Conservation (phyloP, 345 rosid species). For the Brassica rapa region DNA sequence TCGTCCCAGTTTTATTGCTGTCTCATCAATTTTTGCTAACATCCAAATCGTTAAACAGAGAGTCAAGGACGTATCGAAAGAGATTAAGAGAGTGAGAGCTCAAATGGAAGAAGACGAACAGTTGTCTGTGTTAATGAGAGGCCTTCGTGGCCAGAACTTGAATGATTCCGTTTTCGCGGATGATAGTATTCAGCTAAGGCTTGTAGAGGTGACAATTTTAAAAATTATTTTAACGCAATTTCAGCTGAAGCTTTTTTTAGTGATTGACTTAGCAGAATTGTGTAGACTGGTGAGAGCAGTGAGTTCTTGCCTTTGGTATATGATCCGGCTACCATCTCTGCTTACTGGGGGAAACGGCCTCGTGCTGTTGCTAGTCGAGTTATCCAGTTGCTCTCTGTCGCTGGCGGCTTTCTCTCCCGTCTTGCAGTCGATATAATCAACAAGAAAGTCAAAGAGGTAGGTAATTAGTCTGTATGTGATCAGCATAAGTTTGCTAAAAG, state of each 20-base stretch:
- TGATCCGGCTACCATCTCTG: slow-evolving; percentile 84
- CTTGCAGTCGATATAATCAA: slow-evolving; percentile 67
- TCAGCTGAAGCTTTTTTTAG: neutral
- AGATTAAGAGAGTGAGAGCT: slow-evolving; percentile 86
- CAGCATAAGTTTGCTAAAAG: too few relatives aligned
- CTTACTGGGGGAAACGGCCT: slow-evolving; percentile 93
- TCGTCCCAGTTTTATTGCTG: neutral
- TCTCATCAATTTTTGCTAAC: neutral
- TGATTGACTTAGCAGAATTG: slow-evolving; percentile 3
- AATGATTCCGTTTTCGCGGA: slow-evolving; percentile 83
- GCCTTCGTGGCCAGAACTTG: slow-evolving; percentile 89
- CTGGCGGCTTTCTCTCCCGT: slow-evolving; percentile 93
- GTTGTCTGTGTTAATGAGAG: slow-evolving; percentile 79
- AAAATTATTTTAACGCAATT: neutral
- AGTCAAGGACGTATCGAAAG: slow-evolving; percentile 79
- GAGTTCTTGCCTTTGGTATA: slow-evolving; percentile 89
- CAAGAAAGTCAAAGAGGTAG: slow-evolving; percentile 87
- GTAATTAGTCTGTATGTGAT: too few relatives aligned
- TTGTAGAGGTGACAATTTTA: slow-evolving; percentile 67
- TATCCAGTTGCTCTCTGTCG: slow-evolving; percentile 82
- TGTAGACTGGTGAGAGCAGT: slow-evolving; percentile 83
- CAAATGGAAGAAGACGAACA: slow-evolving; percentile 95
- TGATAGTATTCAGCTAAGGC: slow-evolving; percentile 66
- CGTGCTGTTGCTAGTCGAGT: slow-evolving; percentile 85
- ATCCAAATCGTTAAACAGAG: slow-evolving; percentile 49